phyloP scores from a whole-genome alignment of 345 rosid genomes.

The Rhodamnia argentea region DNA sequence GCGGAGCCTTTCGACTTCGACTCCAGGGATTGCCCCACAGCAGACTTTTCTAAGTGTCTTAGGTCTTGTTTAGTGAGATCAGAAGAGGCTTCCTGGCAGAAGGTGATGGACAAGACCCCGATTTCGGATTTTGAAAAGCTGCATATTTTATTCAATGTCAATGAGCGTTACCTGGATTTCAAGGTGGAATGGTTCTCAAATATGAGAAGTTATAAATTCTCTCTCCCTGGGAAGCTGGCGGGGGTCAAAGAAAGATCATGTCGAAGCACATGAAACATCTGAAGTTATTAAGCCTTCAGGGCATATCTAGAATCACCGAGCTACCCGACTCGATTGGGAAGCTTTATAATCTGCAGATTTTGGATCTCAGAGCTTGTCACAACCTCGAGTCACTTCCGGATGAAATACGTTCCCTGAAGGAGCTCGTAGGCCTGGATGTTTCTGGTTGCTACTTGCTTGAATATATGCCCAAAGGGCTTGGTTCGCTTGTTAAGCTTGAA shows the following conservation, averaged over 20 bases:
- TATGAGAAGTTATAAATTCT: conserved; percentile 7
- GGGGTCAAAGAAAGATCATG: conserved; percentile 6
- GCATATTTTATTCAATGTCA: conserved; percentile 17
- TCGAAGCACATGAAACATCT: conserved; percentile 13
- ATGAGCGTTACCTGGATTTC: conserved; percentile 10
- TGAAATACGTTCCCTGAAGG: conserved; percentile 3
- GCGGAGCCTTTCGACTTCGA: neutral
- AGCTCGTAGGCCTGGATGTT: conserved; percentile 19
- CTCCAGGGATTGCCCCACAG: neutral
- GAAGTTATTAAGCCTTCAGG: conserved; percentile 30
- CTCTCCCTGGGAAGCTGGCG: conserved; percentile 33
- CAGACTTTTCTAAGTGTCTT: neutral
- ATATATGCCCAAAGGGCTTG: conserved; percentile 15
- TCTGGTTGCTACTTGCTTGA: conserved; percentile 31
- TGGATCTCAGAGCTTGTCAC: conserved; percentile 29
- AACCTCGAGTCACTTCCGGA: conserved; percentile 24
- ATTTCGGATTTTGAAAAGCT: neutral
- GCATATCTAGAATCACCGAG: conserved; percentile 20
- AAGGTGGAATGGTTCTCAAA: conserved; percentile 9
- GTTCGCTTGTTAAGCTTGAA: conserved; percentile 7
- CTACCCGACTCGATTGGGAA: conserved; percentile 8
- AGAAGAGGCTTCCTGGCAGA: neutral
- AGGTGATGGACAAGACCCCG: neutral
- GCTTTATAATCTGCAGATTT: conserved; percentile 14
- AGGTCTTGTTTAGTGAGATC: neutral